Percentiles rank a stretch among this genome's conserved stretches.
phyloP scores from a whole-genome alignment of 2,329 filamentous ascomycete genomes.

The Aschersonia sp. region DNA sequence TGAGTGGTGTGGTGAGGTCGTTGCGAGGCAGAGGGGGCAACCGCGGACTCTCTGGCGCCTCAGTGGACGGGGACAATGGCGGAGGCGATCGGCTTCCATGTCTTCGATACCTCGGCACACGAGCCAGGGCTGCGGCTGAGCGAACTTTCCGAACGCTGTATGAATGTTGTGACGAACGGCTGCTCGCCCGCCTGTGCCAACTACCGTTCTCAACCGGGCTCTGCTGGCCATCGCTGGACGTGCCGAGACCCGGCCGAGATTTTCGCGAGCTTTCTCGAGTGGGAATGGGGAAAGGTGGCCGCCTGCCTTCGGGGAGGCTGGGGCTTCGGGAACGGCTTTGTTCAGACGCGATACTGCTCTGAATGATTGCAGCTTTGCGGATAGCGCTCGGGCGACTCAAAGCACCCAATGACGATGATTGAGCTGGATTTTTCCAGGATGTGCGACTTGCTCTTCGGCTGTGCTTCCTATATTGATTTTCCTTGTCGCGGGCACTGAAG shows the following conservation, averaged over 20 bases:
- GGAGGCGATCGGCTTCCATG: slow-evolving; percentile 47
- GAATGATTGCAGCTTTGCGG: slow-evolving; percentile 66
- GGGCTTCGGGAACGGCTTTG: slow-evolving; percentile 49
- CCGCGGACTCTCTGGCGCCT: slow-evolving; percentile 52
- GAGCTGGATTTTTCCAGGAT: slow-evolving; percentile 20
- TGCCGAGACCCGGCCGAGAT: slow-evolving; percentile 49
- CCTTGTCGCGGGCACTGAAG: slow-evolving; percentile 21
- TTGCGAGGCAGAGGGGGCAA: slow-evolving; percentile 63
- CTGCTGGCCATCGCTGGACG: slow-evolving; percentile 54
- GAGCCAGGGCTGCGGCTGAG: slow-evolving; percentile 62
- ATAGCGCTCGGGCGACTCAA: slow-evolving; percentile 45
- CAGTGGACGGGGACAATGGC: slow-evolving; percentile 52
- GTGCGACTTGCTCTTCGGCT: slow-evolving; percentile 18
- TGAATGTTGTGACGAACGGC: slow-evolving; percentile 35
- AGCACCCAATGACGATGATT: slow-evolving; percentile 9
- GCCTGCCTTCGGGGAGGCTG: slow-evolving; percentile 41
- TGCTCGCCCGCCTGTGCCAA: slow-evolving; percentile 37
- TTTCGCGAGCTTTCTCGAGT: slow-evolving; percentile 76
- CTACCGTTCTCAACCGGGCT: slow-evolving; percentile 57
- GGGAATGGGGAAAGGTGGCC: slow-evolving; percentile 86
- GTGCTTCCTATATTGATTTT: slow-evolving; percentile 9
- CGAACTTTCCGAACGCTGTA: slow-evolving; percentile 69
- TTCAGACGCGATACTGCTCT: slow-evolving; percentile 61
- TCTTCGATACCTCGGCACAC: slow-evolving; percentile 33
- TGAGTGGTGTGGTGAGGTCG: slow-evolving; percentile 50